Base-by-base conservation (phyloP, 2,329 filamentous ascomycete genomes). In the Aureobasidium leucospermi region DNA sequence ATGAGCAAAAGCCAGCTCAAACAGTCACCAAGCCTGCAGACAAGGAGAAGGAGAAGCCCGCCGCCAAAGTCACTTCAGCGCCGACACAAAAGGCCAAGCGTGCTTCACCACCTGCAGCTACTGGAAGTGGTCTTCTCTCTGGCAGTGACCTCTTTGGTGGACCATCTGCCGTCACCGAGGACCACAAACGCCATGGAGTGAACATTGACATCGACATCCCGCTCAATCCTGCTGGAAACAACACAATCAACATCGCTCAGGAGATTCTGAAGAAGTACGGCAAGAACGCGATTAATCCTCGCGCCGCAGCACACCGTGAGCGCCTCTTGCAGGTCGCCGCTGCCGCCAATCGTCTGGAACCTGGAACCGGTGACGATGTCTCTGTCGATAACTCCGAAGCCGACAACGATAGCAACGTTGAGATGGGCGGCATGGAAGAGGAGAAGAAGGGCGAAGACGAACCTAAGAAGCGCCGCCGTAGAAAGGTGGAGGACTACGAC, bases 191-290 rank as follows among this genome's bases (percentile, higher is more conserved):
- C 61, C 72, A 76, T 78, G 60, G 83, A 82, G 2, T 91, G 85
- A 42, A 96, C 85, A 96, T 99, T 63, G 83, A 95, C 57, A 81
- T 99, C 16, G 86, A 88, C 59, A 86, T 99, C 60, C 85, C 89
- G 0, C 81, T 99, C 41, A 83, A 87, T 60, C 89, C 90, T 42
- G 85, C 89, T 66, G 87, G 84, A 38, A 96, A 96, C 71, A 90
- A 93, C 65, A 93, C 95, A 62, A 85, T 99, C 75, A 97, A 97
- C 72, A 96, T 97, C 65, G 92, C 93, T 68, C 89, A 90, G 46
- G 81, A 97, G 74, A 94, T 95, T 10, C 90, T 96, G 73, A 91
- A 95, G 64, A 88, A 87, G 63, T 97, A 96, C 71, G 94, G 94
- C 28, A 96, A 93, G 80, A 91, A 95, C 63, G 94, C 93, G 0